phyloP scores from a whole-genome alignment of 805 yeast species.

The Blastobotrys peoriensis region DNA sequence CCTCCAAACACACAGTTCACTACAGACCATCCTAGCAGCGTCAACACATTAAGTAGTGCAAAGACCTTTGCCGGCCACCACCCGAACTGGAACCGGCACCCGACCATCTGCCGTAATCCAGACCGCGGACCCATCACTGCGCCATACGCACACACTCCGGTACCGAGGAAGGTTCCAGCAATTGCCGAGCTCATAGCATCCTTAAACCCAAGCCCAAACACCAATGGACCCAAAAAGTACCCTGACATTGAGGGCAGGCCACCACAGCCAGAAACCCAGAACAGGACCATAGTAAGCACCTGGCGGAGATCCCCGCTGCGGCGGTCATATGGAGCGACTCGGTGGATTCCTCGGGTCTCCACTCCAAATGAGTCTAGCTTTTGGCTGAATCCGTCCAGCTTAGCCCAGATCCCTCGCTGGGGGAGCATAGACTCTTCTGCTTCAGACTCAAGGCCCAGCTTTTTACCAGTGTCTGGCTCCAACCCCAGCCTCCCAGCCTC shows the following conservation, averaged over 20 bases:
- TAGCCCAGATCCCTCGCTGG: constrained; percentile 5
- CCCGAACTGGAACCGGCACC: constrained; percentile 75
- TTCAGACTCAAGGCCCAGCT: neutral
- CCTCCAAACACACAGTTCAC: constrained; percentile 89
- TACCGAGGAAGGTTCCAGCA: constrained; percentile 60
- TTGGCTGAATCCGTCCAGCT: constrained; percentile 18
- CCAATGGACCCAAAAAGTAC: constrained; percentile 65
- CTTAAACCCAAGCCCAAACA: constrained; percentile 62
- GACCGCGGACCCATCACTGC: constrained; percentile 85
- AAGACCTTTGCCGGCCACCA: constrained; percentile 79
- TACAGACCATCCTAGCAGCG: constrained; percentile 89
- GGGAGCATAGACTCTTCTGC: neutral
- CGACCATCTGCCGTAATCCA: constrained; percentile 84
- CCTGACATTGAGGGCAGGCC: constrained; percentile 88
- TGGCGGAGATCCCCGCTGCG: constrained; percentile 19
- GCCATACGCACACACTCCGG: constrained; percentile 74
- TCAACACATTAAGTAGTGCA: constrained; percentile 63
- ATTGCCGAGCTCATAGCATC: constrained; percentile 60
- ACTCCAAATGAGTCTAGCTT: constrained; percentile 55
- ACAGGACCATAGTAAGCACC: constrained; percentile 46
- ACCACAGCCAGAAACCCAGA: constrained; percentile 84
- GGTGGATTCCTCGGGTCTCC: constrained; percentile 74
- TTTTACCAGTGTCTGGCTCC: no score
- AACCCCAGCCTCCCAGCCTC: no score
- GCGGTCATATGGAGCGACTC: constrained; percentile 63